Conservation (phyloP, 768 basidiomycete species). For the Ephemerocybe angulata region DNA sequence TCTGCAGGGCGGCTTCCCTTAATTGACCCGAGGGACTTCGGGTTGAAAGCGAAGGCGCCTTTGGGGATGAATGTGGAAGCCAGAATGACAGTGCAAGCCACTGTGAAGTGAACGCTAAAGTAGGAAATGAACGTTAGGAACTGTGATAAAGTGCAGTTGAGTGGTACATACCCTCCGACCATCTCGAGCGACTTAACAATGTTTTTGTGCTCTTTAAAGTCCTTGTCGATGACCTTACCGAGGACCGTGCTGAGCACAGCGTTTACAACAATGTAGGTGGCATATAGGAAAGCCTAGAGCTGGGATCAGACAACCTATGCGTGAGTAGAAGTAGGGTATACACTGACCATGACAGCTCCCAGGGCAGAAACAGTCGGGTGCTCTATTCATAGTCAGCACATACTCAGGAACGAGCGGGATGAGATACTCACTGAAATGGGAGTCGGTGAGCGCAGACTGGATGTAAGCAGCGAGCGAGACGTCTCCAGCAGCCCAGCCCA, state of each 20-base stretch:
- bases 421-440: slow-evolving; percentile 24
- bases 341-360: slow-evolving; percentile 25
- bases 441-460: slow-evolving; percentile 26
- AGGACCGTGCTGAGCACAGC: slow-evolving; percentile 18
- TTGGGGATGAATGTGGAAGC: slow-evolving; percentile 27
- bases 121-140: not conserved
- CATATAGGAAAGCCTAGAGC: slow-evolving; percentile 28
- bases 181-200: slow-evolving; percentile 19
- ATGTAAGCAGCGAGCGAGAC: slow-evolving; percentile 34
- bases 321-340: no score
- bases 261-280: slow-evolving; percentile 30
- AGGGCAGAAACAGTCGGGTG: slow-evolving; percentile 25
- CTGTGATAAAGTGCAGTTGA: not conserved
- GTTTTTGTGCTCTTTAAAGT: slow-evolving; percentile 19
- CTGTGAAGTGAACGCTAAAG: slow-evolving; percentile 25
- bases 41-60: slow-evolving; percentile 30
- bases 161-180: slow-evolving; percentile 31
- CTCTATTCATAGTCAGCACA: no score
- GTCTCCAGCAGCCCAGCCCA: slow-evolving; percentile 34
- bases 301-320: not conserved
- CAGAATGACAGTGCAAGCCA: slow-evolving; percentile 26
- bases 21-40: slow-evolving; percentile 22
- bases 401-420: no score
- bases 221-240: slow-evolving; percentile 29
- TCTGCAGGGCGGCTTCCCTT: not conserved